Base-by-base conservation (phyloP, 23 red algal species). In the Chondrus crispus region DNA sequence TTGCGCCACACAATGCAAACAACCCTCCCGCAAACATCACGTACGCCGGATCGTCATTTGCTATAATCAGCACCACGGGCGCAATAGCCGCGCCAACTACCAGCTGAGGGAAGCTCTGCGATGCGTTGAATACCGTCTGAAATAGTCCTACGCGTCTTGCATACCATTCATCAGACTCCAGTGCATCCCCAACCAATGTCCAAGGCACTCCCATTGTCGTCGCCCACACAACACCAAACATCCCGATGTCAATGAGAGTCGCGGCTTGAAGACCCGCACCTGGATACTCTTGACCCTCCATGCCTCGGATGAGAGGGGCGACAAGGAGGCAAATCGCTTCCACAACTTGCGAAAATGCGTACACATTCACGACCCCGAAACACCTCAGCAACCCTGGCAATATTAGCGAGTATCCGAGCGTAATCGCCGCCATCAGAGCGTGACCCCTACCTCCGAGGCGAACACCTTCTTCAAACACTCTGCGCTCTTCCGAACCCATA, bases 161-260 rank as follows among this genome's bases (percentile, higher is more conserved):
- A 52, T 97, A 95, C 44, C 79, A 63, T 35, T 92, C 74, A 52
- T 79, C 85, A 20, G 43, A 32, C 18, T 90, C 69, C 44, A 98
- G 51, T 42, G 87, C 89, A 32, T 81, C 57, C 20, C 96, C 96
- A 35, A 98, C 78, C 32, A 98, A 48, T 1, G 93, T 92, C 96
- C 96, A 98, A 3, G 95, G 95, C 13, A 98, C 71, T 24, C 89
- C 88, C 88, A 98, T 98, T 20, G 93, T 95, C 2, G 88, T 93
- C 9, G 96, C 92, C 96, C 93, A 95, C 52, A 94, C 82, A 14
- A 98, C 53, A 2, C 96, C 96, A 73, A 98, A 88, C 64, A 76
- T 48, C 18, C 85, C 93, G 30, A 95, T 95, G 26, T 81, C 79
- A 50, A 70, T 14, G 35, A 95, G 16, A 30, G 85, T 64, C 29